A percentile compares a stretch with the other conserved stretches of the same genome.
Conservation (phyloP, 1,284 basidiomycete species). For the Irpex sp. region DNA sequence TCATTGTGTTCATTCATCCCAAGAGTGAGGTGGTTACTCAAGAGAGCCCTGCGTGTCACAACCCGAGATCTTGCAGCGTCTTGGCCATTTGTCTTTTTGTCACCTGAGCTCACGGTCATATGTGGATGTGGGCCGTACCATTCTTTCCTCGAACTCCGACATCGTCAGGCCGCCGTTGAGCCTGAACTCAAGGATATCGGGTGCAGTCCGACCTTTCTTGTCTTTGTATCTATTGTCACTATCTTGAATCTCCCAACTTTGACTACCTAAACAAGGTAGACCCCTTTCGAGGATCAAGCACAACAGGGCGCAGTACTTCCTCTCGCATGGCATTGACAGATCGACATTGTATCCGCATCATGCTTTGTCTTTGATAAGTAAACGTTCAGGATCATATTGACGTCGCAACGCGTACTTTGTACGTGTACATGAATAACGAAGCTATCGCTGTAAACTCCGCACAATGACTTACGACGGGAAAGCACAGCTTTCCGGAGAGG, state of each 20-base stretch:
- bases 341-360: background rate
- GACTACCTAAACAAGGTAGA: background rate
- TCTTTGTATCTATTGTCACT: background rate
- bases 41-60: too few species aligned
- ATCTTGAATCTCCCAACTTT: background rate
- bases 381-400: background rate
- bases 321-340: background rate
- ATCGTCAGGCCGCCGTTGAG: too few species aligned
- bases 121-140: too few species aligned
- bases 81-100: too few species aligned
- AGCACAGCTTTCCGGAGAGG: background rate
- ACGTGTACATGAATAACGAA: background rate
- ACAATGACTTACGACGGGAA: background rate
- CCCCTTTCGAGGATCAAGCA: background rate
- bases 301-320: background rate
- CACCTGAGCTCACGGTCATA: too few species aligned
- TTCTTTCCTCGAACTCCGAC: too few species aligned
- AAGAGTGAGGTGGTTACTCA: too few species aligned
- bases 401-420: background rate
- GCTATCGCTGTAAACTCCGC: background rate
- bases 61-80: too few species aligned
- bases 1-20: too few species aligned
- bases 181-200: too few species aligned
- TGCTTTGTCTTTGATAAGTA: background rate
- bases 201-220: background rate